Conservation (phyloP, 208 protist genomes). For the Leishmania braziliensis region DNA sequence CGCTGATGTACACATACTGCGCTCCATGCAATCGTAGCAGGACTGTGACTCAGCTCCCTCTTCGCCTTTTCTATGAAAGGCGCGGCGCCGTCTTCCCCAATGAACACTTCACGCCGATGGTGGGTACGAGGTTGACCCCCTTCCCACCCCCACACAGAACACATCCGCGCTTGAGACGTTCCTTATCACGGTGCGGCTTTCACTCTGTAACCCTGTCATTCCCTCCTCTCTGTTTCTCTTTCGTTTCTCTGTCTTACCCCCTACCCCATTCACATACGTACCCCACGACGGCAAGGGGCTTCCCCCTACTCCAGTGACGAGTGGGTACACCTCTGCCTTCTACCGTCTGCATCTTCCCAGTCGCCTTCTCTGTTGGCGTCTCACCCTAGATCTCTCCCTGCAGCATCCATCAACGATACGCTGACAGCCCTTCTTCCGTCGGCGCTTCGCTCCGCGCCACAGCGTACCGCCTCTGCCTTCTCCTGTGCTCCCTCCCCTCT, state of each 20-base stretch:
- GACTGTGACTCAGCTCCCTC: background rate
- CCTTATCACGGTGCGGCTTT: background rate
- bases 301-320: background rate
- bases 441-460: background rate
- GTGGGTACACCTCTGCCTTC: background rate
- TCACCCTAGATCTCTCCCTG: background rate
- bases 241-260: conserved; percentile 1
- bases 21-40: background rate
- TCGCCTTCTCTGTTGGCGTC: background rate
- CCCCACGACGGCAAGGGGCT: background rate
- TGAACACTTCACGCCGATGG: background rate
- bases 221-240: background rate
- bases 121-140: background rate
- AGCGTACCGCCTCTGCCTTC: background rate
- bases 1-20: background rate
- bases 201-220: background rate
- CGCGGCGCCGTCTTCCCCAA: background rate
- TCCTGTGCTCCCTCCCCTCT: background rate
- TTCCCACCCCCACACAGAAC: background rate
- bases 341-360: background rate
- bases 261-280: background rate
- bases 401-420: background rate
- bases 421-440: background rate
- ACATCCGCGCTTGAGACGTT: background rate
- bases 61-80: background rate